phyloP scores from a whole-genome alignment of 768 basidiomycete genomes.

The Mycena filopes region DNA sequence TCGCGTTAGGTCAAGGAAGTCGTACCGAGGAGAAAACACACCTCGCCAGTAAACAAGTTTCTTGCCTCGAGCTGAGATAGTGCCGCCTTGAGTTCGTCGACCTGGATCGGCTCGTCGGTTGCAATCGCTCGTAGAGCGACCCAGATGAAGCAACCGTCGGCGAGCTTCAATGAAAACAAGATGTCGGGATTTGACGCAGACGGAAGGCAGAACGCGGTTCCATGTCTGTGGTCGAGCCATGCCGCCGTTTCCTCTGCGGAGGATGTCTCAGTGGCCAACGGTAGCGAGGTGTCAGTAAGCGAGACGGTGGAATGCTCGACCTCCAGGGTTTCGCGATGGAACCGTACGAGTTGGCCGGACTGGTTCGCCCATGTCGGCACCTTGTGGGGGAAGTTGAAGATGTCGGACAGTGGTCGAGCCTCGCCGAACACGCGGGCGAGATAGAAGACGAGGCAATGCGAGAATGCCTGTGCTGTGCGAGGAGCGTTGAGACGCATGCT shows the following conservation, averaged over 20 bases:
- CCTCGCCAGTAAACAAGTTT: too few relatives aligned
- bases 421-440: not conserved
- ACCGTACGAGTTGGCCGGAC: too few relatives aligned
- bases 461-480: not conserved
- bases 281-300: not conserved
- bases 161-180: constrained; percentile 9
- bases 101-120: too few relatives aligned
- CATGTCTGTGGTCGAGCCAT: constrained; percentile 3
- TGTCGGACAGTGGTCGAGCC: not conserved
- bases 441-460: constrained; percentile 5
- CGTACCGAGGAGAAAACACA: too few relatives aligned
- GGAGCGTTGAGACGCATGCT: too few relatives aligned
- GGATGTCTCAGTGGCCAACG: not conserved
- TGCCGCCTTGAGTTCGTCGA: too few relatives aligned
- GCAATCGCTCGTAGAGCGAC: too few relatives aligned
- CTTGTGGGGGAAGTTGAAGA: constrained; percentile 19
- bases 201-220: constrained; percentile 12
- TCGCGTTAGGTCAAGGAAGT: too few relatives aligned
- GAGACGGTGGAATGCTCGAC: not conserved
- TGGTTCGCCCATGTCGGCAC: constrained; percentile 10
- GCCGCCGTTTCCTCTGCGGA: constrained; percentile 7
- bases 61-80: too few relatives aligned
- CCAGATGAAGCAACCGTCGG: too few relatives aligned
- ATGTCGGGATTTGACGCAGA: constrained; percentile 4
- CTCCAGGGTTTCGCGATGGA: constrained; percentile 1